Evolutionary conservation across 192 early-diverging fungal species (phyloP).

Genomic region (Paraglomus occultum): DNA sequence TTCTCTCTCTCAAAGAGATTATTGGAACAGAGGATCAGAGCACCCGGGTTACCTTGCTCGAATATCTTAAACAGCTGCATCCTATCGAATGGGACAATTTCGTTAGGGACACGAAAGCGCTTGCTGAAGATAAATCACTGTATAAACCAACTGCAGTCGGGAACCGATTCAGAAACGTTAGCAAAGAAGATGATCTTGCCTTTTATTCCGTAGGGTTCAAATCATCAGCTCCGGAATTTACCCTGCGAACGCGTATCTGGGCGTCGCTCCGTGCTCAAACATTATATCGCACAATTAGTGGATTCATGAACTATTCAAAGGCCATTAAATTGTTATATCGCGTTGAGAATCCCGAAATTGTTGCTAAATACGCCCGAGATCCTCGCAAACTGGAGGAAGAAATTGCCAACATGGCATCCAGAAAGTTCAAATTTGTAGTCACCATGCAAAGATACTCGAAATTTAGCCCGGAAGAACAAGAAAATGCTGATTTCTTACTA

Average conservation of each 20-base stretch:
- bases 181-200: slow-evolving; percentile 74
- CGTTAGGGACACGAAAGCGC: slow-evolving; percentile 79
- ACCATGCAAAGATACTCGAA: slow-evolving; percentile 83
- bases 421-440: slow-evolving; percentile 84
- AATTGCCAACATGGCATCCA: slow-evolving; percentile 60
- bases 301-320: slow-evolving; percentile 87
- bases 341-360: slow-evolving; percentile 77
- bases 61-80: slow-evolving; percentile 79
- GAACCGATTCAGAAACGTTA: slow-evolving; percentile 43
- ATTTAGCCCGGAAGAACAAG: slow-evolving; percentile 74
- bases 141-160: slow-evolving; percentile 36
- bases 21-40: slow-evolving; percentile 80
- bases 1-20: slow-evolving; percentile 79
- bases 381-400: slow-evolving; percentile 68
- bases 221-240: slow-evolving; percentile 76
- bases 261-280: slow-evolving; percentile 84
- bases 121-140: slow-evolving; percentile 62
- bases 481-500: slow-evolving; percentile 73
- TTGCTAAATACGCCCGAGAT: slow-evolving; percentile 61
- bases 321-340: slow-evolving; percentile 78
- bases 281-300: slow-evolving; percentile 81
- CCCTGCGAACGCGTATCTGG: slow-evolving; percentile 85
- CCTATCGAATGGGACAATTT: slow-evolving; percentile 88
- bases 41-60: slow-evolving; percentile 76
- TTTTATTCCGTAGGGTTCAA: slow-evolving; percentile 84